A percentile compares a stretch with the other conserved stretches of the same genome.
Evolutionary conservation across 169 alveolate genomes (phyloP).

Genomic region (Eimeria sp.): DNA sequence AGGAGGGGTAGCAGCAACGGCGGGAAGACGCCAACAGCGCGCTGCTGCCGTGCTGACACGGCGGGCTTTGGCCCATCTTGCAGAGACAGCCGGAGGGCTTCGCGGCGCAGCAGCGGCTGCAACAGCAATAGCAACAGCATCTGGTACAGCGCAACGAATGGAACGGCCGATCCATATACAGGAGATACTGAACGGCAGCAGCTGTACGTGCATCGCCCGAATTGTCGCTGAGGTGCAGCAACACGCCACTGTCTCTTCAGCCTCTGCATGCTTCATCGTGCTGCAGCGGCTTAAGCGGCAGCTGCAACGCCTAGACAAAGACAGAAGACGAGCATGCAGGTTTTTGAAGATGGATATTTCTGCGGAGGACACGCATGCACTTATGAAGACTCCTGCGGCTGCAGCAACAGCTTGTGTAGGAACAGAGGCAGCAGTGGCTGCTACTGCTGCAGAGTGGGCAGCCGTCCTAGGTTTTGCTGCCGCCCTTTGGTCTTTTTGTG

Average conservation of each 20-base stretch:
- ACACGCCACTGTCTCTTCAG: slow-evolving; percentile 82
- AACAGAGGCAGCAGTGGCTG: slow-evolving; percentile 27
- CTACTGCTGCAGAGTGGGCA: slow-evolving; percentile 77
- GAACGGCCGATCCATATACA: not conserved
- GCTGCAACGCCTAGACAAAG: slow-evolving; percentile 54
- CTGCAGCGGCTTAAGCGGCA: slow-evolving; percentile 77
- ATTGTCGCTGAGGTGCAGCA: slow-evolving; percentile 60
- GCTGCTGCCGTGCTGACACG: not conserved
- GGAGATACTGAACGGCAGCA: not conserved
- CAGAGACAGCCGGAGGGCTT: slow-evolving; percentile 57
- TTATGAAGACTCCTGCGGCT: not conserved
- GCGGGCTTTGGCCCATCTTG: slow-evolving; percentile 40
- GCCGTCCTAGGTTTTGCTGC: slow-evolving; percentile 44
- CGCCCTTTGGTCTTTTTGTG: slow-evolving; percentile 62
- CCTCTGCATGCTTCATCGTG: slow-evolving; percentile 19
- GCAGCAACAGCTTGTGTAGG: not conserved
- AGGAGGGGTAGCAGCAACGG: not conserved
- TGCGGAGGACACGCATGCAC: not conserved
- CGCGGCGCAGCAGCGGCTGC: slow-evolving; percentile 38
- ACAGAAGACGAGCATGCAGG: not conserved
- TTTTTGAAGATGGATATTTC: slow-evolving; percentile 5
- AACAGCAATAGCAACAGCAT: slow-evolving; percentile 9
- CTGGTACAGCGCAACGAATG: not conserved
- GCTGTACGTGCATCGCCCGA: slow-evolving; percentile 10
- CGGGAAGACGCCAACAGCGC: not conserved